Evolutionary conservation across 2,329 filamentous ascomycete species (phyloP).

Genomic region (Penicillium thymicola): DNA sequence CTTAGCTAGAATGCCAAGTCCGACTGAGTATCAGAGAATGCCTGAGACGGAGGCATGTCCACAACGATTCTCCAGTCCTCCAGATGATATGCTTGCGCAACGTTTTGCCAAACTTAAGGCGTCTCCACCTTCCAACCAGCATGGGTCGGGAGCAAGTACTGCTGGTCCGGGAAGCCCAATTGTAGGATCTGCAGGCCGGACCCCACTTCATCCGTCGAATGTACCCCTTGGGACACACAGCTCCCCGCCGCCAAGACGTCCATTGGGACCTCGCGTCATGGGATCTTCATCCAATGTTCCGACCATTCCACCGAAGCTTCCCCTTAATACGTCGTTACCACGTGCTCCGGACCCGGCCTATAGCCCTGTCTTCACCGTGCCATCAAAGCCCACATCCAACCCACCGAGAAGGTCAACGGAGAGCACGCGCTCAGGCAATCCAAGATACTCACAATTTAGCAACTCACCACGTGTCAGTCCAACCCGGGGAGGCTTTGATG

Average conservation of each 20-base stretch:
- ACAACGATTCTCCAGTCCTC: slow-evolving; percentile 27
- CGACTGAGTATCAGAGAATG: slow-evolving; percentile 36
- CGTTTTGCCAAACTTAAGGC: slow-evolving; percentile 42
- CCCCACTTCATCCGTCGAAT: slow-evolving; percentile 17
- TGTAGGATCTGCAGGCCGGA: slow-evolving; percentile 15
- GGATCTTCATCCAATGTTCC: slow-evolving; percentile 34
- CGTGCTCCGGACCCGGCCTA: slow-evolving; percentile 50
- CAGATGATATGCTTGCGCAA: slow-evolving; percentile 39
- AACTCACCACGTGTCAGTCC: slow-evolving; percentile 35
- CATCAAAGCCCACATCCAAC: slow-evolving; percentile 37
- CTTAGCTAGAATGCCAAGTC: slow-evolving; percentile 41
- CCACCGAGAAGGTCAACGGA: slow-evolving; percentile 43
- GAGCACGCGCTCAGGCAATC: slow-evolving; percentile 37
- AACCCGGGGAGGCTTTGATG: slow-evolving; percentile 33
- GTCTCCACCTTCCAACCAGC: slow-evolving; percentile 12
- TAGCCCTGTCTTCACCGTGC: slow-evolving; percentile 44
- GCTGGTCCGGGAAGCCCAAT: slow-evolving; percentile 4
- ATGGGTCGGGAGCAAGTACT: not conserved
- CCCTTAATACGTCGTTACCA: slow-evolving; percentile 42
- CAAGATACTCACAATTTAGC: slow-evolving; percentile 36
- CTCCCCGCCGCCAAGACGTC: slow-evolving; percentile 29
- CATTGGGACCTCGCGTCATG: slow-evolving; percentile 45
- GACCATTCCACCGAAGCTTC: slow-evolving; percentile 44
- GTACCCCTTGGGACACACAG: slow-evolving; percentile 7
- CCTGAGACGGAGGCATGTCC: slow-evolving; percentile 21